Evolutionary conservation across 2,329 filamentous ascomycete species (phyloP).

Genomic region (Diaporthe amygdali): DNA sequence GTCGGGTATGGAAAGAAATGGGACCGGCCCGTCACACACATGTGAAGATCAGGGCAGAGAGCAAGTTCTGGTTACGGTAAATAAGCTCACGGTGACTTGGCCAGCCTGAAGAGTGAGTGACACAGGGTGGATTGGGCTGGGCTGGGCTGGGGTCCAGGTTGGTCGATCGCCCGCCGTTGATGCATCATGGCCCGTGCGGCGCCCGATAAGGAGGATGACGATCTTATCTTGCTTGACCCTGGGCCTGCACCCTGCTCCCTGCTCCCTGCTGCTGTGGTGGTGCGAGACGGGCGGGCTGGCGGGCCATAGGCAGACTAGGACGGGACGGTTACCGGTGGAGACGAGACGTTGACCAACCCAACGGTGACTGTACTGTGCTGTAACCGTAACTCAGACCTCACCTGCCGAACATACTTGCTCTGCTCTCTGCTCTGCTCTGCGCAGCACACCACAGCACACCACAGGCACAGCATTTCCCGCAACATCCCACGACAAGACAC

Average conservation of each 20-base stretch:
- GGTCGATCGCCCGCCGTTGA: background rate
- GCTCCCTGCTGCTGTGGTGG: no score
- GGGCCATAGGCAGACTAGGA: background rate
- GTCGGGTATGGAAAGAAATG: background rate
- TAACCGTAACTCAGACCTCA: background rate
- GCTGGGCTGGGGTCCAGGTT: background rate
- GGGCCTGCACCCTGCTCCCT: no score
- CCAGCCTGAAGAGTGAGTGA: background rate
- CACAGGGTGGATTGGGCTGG: background rate
- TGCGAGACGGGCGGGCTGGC: background rate
- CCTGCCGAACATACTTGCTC: background rate
- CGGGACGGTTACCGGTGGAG: slow-evolving; percentile 7
- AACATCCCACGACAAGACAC: background rate
- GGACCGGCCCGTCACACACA: background rate
- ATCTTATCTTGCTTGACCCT: slow-evolving; percentile 8
- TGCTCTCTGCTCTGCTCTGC: background rate
- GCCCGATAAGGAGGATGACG: background rate
- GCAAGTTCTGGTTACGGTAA: background rate
- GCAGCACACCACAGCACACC: background rate
- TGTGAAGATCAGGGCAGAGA: background rate
- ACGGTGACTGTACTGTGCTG: background rate
- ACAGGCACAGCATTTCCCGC: background rate
- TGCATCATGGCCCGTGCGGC: background rate
- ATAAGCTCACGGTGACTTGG: background rate
- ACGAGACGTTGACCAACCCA: background rate